A percentile compares a stretch with the other conserved stretches of the same genome.
Evolutionary conservation across 2,329 filamentous ascomycete species (phyloP).

Genomic region (Epichloe gansuensis): DNA sequence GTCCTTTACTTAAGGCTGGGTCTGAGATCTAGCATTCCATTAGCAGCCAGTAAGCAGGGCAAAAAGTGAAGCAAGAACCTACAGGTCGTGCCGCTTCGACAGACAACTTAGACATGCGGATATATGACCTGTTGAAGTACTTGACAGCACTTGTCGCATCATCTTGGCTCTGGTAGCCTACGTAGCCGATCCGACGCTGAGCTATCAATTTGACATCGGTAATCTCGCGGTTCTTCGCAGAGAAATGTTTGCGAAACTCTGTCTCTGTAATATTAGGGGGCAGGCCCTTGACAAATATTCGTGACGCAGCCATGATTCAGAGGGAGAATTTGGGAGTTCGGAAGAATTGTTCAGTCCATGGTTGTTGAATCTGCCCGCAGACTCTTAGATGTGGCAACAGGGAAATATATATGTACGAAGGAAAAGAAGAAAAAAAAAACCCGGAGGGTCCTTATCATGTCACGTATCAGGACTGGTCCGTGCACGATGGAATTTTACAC

Average conservation of each 20-base stretch:
- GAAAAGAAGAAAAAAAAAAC: constrained; percentile 16
- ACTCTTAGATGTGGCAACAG: constrained; percentile 1
- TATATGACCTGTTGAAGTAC: constrained; percentile 91
- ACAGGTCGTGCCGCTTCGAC: constrained; percentile 83
- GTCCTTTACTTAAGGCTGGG: constrained; percentile 21
- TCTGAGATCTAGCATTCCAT: constrained; percentile 34
- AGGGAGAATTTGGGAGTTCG: not conserved
- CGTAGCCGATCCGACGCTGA: constrained; percentile 83
- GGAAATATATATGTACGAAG: not conserved
- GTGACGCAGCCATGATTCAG: constrained; percentile 45
- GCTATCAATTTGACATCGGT: constrained; percentile 90
- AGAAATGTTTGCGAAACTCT: constrained; percentile 82
- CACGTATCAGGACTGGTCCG: constrained; percentile 10
- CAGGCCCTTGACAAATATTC: constrained; percentile 67
- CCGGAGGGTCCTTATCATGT: constrained; percentile 14
- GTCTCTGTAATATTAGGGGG: constrained; percentile 76
- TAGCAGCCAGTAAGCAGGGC: constrained; percentile 13
- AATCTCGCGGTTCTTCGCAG: constrained; percentile 55
- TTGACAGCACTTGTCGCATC: constrained; percentile 74
- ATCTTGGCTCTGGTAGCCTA: constrained; percentile 77
- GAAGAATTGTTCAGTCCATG: not conserved
- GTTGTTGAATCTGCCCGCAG: constrained; percentile 7
- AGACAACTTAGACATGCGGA: constrained; percentile 86
- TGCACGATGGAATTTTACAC: constrained; percentile 6
- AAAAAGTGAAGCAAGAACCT: constrained; percentile 15